Evolutionary conservation across 2,329 filamentous ascomycete species (phyloP).

Genomic region (Penicillium sp.): DNA sequence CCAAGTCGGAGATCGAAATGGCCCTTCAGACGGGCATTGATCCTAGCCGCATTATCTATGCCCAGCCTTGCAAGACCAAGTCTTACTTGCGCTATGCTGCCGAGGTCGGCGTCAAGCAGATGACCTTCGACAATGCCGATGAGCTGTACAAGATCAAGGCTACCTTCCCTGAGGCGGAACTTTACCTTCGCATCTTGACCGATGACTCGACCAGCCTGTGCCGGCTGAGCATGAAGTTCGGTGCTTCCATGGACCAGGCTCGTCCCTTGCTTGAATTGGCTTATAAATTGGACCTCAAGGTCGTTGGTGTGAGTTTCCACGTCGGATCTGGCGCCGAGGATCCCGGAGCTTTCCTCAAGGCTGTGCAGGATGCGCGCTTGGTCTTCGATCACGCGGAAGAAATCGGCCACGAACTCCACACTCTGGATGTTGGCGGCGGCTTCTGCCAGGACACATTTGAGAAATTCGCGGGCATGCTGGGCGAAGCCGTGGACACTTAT

Average conservation of each 20-base stretch:
- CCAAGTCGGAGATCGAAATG: conserved; percentile 94
- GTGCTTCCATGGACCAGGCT: conserved; percentile 81
- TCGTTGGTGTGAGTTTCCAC: conserved; percentile 96
- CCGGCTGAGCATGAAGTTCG: conserved; percentile 95
- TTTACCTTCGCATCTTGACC: conserved; percentile 91
- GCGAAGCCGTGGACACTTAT: conserved; percentile 77
- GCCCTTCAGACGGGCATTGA: conserved; percentile 79
- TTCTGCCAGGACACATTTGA: conserved; percentile 92
- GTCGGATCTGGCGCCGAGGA: conserved; percentile 95
- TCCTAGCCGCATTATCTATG: conserved; percentile 93
- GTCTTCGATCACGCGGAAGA: conserved; percentile 83
- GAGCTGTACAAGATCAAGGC: conserved; percentile 98
- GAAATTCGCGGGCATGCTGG: conserved; percentile 78
- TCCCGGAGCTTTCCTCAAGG: conserved; percentile 85
- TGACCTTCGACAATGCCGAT: conserved; percentile 99
- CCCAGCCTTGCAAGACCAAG: conserved; percentile 99
- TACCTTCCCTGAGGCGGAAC: conserved; percentile 82
- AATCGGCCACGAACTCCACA: conserved; percentile 78
- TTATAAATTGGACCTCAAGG: conserved; percentile 78
- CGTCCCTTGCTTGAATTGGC: conserved; percentile 75
- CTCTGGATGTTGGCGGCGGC: conserved; percentile 89
- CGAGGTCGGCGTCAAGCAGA: conserved; percentile 83
- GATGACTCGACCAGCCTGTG: conserved; percentile 94
- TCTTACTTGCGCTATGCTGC: conserved; percentile 92
- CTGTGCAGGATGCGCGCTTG: conserved; percentile 80